Conservation (phyloP, 2,329 filamentous ascomycete species). For the Penicillium polonicum region DNA sequence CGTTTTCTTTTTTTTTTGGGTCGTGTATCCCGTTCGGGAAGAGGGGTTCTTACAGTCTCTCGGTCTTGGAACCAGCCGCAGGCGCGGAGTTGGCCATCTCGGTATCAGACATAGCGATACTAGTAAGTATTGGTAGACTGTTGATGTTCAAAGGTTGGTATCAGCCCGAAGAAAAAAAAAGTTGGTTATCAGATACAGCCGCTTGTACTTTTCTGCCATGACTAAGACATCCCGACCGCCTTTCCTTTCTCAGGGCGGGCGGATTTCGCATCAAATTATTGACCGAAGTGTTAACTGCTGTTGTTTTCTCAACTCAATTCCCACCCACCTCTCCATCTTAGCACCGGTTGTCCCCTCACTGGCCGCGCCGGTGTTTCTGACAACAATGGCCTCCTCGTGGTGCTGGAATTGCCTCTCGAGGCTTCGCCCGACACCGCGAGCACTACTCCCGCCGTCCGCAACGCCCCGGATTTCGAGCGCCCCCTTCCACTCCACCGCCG, state of each 20-base stretch:
- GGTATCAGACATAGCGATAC: slow-evolving; percentile 29
- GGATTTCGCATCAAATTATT: slow-evolving; percentile 29
- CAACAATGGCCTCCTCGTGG: slow-evolving; percentile 56
- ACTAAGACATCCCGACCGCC: slow-evolving; percentile 24
- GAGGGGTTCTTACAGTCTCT: slow-evolving; percentile 41
- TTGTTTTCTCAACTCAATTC: slow-evolving; percentile 15
- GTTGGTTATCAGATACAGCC: slow-evolving; percentile 30
- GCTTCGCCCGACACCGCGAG: slow-evolving; percentile 43
- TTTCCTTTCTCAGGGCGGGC: slow-evolving; percentile 24
- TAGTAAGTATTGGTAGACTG: slow-evolving; percentile 5
- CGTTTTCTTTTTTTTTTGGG: neutral
- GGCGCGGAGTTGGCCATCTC: slow-evolving; percentile 26
- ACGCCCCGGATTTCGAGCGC: slow-evolving; percentile 44
- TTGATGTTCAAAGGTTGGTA: slow-evolving; percentile 11
- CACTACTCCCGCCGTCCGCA: slow-evolving; percentile 43
- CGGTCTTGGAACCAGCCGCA: slow-evolving; percentile 30
- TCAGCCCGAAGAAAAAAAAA: slow-evolving; percentile 30
- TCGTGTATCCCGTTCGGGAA: neutral
- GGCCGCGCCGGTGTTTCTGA: slow-evolving; percentile 35
- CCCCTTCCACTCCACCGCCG: slow-evolving; percentile 48
- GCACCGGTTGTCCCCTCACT: slow-evolving; percentile 30
- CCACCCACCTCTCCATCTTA: slow-evolving; percentile 17
- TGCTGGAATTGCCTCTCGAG: slow-evolving; percentile 60
- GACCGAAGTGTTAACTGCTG: slow-evolving; percentile 9
- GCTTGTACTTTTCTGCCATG: slow-evolving; percentile 25